Percentiles rank a stretch among this genome's conserved stretches.
These are phyloP conservation scores for Sophora flavescens DNA, from an alignment of 306 rosid species.

Conservation along the genomic window DNA sequence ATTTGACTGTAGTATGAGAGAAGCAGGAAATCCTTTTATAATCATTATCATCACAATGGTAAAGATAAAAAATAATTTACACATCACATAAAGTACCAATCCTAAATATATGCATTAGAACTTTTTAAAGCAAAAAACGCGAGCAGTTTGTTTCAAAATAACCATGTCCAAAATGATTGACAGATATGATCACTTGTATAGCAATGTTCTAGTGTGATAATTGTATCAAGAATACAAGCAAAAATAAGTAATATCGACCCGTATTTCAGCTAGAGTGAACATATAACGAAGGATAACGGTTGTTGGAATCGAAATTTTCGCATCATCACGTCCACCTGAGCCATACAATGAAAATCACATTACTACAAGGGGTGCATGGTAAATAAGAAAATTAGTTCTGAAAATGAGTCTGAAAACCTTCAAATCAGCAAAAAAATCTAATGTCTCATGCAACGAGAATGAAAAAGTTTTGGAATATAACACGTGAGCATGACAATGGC, in stretches of 20 bases:
- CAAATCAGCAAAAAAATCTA: constrained; percentile 36
- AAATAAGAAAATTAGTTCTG: constrained; percentile 35
- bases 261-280: constrained; percentile 89
- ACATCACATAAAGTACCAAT: constrained; percentile 3
- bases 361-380: constrained; percentile 31
- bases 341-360: constrained; percentile 42
- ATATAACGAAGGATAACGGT: constrained; percentile 83
- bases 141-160: constrained; percentile 19
- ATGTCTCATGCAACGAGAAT: constrained; percentile 22
- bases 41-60: constrained; percentile 4
- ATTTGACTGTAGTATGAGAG: constrained; percentile 10
- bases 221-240: constrained; percentile 34
- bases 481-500: constrained; percentile 7
- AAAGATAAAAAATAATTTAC: background rate
- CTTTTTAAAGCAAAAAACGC: constrained; percentile 20
- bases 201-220: constrained; percentile 36
- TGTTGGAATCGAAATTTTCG: constrained; percentile 79
- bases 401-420: constrained; percentile 40
- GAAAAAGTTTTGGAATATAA: constrained; percentile 21
- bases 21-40: constrained; percentile 30
- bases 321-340: constrained; percentile 95
- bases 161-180: constrained; percentile 28
- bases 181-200: constrained; percentile 23
- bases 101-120: constrained; percentile 1
- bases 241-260: constrained; percentile 57